phyloP scores from a whole-genome alignment of 2,329 filamentous ascomycete species.

The Colletotrichum gloeosporioides region DNA sequence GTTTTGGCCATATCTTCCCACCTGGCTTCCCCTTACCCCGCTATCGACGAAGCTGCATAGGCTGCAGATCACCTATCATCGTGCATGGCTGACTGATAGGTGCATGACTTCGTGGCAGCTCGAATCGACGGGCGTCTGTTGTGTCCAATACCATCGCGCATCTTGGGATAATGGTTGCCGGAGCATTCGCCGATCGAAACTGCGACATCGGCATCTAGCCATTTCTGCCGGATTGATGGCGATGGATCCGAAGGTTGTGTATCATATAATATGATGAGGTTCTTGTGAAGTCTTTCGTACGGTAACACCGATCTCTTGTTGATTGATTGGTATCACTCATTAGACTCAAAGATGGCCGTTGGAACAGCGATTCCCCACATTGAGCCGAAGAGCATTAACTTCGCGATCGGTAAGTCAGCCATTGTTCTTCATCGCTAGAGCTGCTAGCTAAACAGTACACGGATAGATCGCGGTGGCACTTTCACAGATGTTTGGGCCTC shows the following conservation, averaged over 20 bases:
- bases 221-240: rapidly evolving
- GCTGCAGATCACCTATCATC: not conserved
- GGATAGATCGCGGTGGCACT: slow-evolving; percentile 45
- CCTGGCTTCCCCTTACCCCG: not conserved
- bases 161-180: not conserved
- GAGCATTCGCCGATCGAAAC: not conserved
- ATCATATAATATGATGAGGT: rapidly evolving
- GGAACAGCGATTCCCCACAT: rapidly evolving
- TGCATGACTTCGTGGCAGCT: not conserved
- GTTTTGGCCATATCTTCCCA: not conserved
- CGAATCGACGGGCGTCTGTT: not conserved
- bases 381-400: not conserved
- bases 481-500: slow-evolving; percentile 65
- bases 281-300: not conserved
- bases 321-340: not conserved
- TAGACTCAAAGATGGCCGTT: not conserved
- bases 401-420: not conserved
- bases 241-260: not conserved
- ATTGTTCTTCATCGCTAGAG: rapidly evolving
- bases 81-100: not conserved
- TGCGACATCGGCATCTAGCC: not conserved
- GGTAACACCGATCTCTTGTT: not conserved
- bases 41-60: not conserved
- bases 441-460: rapidly evolving
- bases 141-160: not conserved